phyloP scores from a whole-genome alignment of 768 basidiomycete genomes.

The Collybia nuda region DNA sequence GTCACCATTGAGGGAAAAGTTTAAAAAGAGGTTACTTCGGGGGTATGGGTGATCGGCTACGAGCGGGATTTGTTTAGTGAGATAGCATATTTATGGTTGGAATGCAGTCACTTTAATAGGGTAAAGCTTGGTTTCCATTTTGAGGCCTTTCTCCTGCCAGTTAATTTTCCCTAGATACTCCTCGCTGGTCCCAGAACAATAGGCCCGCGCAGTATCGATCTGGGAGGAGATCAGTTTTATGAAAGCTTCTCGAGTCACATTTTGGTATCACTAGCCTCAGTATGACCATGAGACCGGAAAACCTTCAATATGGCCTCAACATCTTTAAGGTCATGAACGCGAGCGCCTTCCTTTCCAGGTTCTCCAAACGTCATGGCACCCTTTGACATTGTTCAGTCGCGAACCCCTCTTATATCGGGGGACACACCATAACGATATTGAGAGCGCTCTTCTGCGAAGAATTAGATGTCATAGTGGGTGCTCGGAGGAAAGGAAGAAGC shows the following conservation, averaged over 20 bases:
- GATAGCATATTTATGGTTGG: not conserved
- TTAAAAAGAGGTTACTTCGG: conserved; percentile 22
- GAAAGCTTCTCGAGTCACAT: no score
- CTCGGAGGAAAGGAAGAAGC: not conserved
- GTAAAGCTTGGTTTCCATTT: conserved; percentile 60
- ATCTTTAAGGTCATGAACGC: conserved; percentile 41
- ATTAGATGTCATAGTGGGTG: not conserved
- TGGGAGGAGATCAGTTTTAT: not conserved
- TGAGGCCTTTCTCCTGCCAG: conserved; percentile 48
- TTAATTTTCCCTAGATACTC: conserved; percentile 50
- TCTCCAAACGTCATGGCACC: conserved; percentile 49
- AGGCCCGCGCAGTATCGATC: conserved; percentile 25
- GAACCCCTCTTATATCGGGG: not conserved
- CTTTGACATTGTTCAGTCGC: conserved; percentile 14
- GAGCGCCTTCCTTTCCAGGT: conserved; percentile 34
- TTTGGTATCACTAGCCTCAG: conserved; percentile 26
- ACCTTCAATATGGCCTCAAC: conserved; percentile 48
- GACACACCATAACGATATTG: conserved; percentile 38
- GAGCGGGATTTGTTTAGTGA: not conserved
- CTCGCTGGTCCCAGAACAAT: conserved; percentile 57
- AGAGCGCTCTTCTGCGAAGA: conserved; percentile 29
- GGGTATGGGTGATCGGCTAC: conserved; percentile 21
- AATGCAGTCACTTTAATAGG: conserved; percentile 28
- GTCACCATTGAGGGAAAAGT: not conserved
- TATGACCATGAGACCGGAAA: conserved; percentile 47